phyloP scores from a whole-genome alignment of 345 rosid species.

The Hibiscus mutabilis region DNA sequence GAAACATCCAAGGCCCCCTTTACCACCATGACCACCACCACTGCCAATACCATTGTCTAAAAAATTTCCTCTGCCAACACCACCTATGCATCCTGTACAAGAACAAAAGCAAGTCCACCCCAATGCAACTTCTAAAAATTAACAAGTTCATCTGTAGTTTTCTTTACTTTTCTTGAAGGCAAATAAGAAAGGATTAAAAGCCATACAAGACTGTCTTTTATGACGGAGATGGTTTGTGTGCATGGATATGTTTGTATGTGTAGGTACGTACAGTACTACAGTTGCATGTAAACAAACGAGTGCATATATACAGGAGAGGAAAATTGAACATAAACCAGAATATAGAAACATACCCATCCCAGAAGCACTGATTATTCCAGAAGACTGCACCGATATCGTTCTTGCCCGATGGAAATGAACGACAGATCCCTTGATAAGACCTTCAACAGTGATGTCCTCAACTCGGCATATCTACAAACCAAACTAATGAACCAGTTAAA shows the following conservation, averaged over 20 bases:
- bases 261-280: not conserved
- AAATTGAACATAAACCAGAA: not conserved
- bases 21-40: slow-evolving; percentile 99
- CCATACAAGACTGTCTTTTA: not conserved
- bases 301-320: not conserved
- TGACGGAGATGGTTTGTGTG: not conserved
- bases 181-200: slow-evolving; percentile 10
- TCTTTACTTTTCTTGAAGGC: slow-evolving; percentile 7
- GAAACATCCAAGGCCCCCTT: slow-evolving; percentile 76
- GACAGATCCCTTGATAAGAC: slow-evolving; percentile 85
- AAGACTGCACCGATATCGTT: slow-evolving; percentile 60
- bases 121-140: slow-evolving; percentile 6
- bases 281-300: not conserved
- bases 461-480: slow-evolving; percentile 81
- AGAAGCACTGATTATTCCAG: slow-evolving; percentile 23
- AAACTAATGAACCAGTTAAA: slow-evolving; percentile 20
- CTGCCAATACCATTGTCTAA: slow-evolving; percentile 68
- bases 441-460: slow-evolving; percentile 83
- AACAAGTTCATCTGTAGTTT: not conserved
- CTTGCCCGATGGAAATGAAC: slow-evolving; percentile 90
- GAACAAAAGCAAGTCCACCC: slow-evolving; percentile 13
- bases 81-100: slow-evolving; percentile 86
- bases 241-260: not conserved
- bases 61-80: slow-evolving; percentile 72
- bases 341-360: slow-evolving; percentile 61